Conservation (phyloP, 176 grass and related monocot genomes). For the Avena atlantica region DNA sequence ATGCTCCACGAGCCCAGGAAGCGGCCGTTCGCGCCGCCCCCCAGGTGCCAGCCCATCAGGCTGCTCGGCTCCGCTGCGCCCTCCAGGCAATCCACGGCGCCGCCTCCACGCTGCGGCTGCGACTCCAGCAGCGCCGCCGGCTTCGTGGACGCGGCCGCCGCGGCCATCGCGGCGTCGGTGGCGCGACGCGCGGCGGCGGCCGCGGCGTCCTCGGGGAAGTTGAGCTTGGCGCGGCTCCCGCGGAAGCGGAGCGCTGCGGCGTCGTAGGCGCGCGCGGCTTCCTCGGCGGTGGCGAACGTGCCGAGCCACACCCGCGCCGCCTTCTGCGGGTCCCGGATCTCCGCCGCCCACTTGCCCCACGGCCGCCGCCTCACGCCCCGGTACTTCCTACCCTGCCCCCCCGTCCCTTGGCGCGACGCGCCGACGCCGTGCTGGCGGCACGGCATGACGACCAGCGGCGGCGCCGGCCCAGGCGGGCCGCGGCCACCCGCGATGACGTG, state of each 20-base stretch:
- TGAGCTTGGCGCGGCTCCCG: constrained; percentile 73
- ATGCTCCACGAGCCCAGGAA: constrained; percentile 51
- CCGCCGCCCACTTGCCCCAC: constrained; percentile 95
- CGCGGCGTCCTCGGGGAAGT: constrained; percentile 66
- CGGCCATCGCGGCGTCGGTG: background rate
- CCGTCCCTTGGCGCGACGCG: background rate
- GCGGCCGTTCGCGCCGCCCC: background rate
- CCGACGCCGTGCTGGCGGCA: background rate
- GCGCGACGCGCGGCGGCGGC: background rate
- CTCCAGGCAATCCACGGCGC: constrained; percentile 45
- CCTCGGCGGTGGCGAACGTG: constrained; percentile 86
- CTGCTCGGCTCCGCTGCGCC: constrained; percentile 3
- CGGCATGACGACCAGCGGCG: constrained; percentile 27
- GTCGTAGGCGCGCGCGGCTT: constrained; percentile 82
- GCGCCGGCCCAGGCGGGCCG: background rate
- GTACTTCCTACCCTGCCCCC: constrained; percentile 48
- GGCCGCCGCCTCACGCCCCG: constrained; percentile 72
- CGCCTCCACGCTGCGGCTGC: background rate
- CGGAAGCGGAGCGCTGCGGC: constrained; percentile 66
- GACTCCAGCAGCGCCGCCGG: constrained; percentile 52
- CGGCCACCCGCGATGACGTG: constrained; percentile 47
- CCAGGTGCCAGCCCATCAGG: constrained; percentile 21
- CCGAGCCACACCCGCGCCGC: constrained; percentile 84
- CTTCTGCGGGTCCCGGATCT: constrained; percentile 84
- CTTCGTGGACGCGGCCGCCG: background rate